Conservation (phyloP, 1,284 basidiomycete species). For the Pisolithus thermaeus region DNA sequence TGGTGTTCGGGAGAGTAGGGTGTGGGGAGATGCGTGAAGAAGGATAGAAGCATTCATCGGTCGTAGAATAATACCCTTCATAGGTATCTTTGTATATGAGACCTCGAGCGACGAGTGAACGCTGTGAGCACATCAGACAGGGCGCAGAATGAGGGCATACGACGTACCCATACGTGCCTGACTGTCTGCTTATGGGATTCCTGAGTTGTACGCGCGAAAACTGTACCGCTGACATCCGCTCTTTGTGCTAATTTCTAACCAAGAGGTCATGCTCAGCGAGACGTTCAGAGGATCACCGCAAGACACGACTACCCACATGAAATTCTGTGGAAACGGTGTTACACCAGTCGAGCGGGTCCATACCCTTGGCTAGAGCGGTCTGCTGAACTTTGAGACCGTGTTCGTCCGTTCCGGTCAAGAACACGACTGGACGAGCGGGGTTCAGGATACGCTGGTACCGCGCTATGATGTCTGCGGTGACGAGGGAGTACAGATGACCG, state of each 20-base stretch:
- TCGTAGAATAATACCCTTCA: constrained; percentile 88
- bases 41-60: constrained; percentile 91
- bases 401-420: constrained; percentile 90
- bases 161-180: constrained; percentile 74
- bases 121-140: constrained; percentile 18
- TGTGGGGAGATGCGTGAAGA: constrained; percentile 51
- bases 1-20: constrained; percentile 21
- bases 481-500: constrained; percentile 75
- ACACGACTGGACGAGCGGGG: constrained; percentile 49
- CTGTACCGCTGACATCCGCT: constrained; percentile 62
- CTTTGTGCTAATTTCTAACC: constrained; percentile 59
- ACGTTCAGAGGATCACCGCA: neutral
- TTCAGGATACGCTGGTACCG: constrained; percentile 62
- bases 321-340: constrained; percentile 67
- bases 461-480: constrained; percentile 76
- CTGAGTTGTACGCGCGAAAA: constrained; percentile 82
- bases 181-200: constrained; percentile 65
- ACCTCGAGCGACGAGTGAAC: constrained; percentile 54
- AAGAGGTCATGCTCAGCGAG: neutral
- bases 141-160: neutral
- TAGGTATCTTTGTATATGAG: constrained; percentile 85
- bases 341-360: constrained; percentile 62
- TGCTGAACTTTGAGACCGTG: constrained; percentile 92
- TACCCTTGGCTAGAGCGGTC: constrained; percentile 55
- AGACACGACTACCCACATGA: constrained; percentile 46